These are phyloP conservation scores for Baudoinia panamericana DNA, from an alignment of 495 filamentous ascomycete genomes.

Conservation along the genomic window DNA sequence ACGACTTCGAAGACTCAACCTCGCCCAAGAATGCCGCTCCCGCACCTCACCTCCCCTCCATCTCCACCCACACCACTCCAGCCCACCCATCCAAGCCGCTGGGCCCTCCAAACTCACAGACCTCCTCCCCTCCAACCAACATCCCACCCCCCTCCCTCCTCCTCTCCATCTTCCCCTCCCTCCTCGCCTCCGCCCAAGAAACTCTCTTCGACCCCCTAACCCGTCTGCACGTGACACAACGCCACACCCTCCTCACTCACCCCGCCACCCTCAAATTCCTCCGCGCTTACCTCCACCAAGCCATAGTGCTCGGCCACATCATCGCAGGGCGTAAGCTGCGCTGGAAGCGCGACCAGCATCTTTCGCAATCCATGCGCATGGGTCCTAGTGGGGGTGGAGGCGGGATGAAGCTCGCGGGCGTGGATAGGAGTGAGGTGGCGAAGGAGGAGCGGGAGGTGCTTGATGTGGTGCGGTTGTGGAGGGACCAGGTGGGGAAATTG, in stretches of 20 bases:
- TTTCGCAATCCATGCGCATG: conserved; percentile 84
- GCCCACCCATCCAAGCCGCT: background rate
- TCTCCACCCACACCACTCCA: background rate
- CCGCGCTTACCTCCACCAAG: conserved; percentile 30
- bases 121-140: conserved; percentile 58
- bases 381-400: conserved; percentile 50
- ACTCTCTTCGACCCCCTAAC: conserved; percentile 32
- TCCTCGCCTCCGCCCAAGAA: conserved; percentile 40
- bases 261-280: conserved; percentile 41
- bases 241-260: conserved; percentile 44
- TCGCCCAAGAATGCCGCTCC: too few species aligned
- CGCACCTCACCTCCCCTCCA: conserved; percentile 7
- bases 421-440: conserved; percentile 64
- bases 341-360: conserved; percentile 76
- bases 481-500: conserved; percentile 48
- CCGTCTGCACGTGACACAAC: conserved; percentile 35
- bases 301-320: conserved; percentile 59
- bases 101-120: conserved; percentile 8
- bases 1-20: conserved; percentile 25
- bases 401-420: conserved; percentile 79
- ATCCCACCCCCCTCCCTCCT: conserved; percentile 79
- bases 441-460: conserved; percentile 80
- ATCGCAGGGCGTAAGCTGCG: conserved; percentile 69
- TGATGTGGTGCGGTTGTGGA: conserved; percentile 65
- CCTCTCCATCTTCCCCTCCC: conserved; percentile 55